Percentiles rank a stretch among this genome's conserved stretches.
Conservation (phyloP, 2,329 filamentous ascomycete species). For the Rhynchosporium secalis region DNA sequence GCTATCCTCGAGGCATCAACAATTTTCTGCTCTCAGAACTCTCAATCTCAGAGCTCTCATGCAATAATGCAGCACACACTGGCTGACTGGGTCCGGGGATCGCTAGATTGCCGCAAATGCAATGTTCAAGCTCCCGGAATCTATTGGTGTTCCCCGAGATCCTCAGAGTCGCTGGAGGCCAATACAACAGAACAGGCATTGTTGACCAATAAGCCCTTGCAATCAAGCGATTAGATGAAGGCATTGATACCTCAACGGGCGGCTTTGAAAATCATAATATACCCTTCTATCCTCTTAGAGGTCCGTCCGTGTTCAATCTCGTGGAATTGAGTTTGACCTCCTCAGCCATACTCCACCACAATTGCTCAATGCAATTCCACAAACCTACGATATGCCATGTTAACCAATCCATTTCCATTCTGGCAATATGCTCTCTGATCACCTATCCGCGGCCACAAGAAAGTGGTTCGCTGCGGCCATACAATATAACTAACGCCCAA, state of each 20-base stretch:
- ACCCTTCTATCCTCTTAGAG: background rate
- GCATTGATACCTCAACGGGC: background rate
- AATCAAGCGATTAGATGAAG: background rate
- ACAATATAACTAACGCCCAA: background rate
- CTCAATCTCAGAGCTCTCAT: background rate
- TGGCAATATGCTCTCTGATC: background rate
- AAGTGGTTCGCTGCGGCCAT: background rate
- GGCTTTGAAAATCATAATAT: background rate
- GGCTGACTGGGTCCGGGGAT: background rate
- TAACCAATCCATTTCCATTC: slow-evolving; percentile 16
- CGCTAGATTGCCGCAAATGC: slow-evolving; percentile 5
- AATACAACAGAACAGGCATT: background rate
- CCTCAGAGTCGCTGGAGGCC: slow-evolving; percentile 6
- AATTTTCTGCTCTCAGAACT: too few relatives aligned
- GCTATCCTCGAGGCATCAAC: background rate
- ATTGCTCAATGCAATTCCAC: slow-evolving; percentile 3
- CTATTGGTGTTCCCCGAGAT: background rate
- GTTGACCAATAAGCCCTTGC: background rate
- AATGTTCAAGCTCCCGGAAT: slow-evolving; percentile 7
- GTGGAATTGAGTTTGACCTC: background rate
- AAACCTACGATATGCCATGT: slow-evolving; percentile 21
- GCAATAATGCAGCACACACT: background rate
- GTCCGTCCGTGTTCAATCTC: background rate
- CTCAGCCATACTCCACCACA: slow-evolving; percentile 2
- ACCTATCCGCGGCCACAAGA: background rate